These are phyloP conservation scores for Sporothrix variecibatus DNA, from an alignment of 2,329 filamentous ascomycete genomes.

Conservation along the genomic window DNA sequence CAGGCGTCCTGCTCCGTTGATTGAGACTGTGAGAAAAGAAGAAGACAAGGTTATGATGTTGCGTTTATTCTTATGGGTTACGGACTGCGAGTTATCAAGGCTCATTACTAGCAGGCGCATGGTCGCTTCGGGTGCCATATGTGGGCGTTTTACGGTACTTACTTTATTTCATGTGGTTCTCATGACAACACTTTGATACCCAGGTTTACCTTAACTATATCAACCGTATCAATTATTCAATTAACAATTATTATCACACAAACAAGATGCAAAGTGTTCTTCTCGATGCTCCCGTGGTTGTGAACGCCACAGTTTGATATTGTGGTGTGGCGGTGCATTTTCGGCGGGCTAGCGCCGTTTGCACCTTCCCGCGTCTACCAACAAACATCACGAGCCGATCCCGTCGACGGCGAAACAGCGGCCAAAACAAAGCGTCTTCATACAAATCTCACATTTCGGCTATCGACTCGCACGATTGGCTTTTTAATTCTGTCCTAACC, in stretches of 20 bases:
- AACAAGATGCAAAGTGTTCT: background rate
- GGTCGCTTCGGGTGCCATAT: background rate
- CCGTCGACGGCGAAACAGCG: background rate
- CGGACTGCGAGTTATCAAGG: background rate
- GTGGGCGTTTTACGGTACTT: background rate
- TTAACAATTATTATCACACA: background rate
- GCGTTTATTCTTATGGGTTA: too few species aligned
- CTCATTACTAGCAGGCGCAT: background rate
- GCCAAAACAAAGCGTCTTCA: background rate
- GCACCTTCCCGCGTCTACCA: constrained; percentile 15
- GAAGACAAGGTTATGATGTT: background rate
- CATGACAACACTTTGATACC: background rate
- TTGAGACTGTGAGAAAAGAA: background rate
- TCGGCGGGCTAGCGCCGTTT: background rate
- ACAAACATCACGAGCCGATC: constrained; percentile 4
- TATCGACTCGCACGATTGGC: background rate
- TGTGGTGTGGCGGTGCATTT: constrained; percentile 15
- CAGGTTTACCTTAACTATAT: background rate
- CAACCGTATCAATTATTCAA: background rate
- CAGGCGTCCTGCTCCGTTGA: background rate
- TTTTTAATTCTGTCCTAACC: too few species aligned
- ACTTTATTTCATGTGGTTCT: background rate
- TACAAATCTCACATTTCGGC: background rate
- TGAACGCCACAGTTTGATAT: constrained; percentile 13
- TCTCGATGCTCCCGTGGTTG: background rate